A percentile compares a stretch with the other conserved stretches of the same genome.
Conservation (phyloP, 768 basidiomycete species). For the Psilocybe sp. region DNA sequence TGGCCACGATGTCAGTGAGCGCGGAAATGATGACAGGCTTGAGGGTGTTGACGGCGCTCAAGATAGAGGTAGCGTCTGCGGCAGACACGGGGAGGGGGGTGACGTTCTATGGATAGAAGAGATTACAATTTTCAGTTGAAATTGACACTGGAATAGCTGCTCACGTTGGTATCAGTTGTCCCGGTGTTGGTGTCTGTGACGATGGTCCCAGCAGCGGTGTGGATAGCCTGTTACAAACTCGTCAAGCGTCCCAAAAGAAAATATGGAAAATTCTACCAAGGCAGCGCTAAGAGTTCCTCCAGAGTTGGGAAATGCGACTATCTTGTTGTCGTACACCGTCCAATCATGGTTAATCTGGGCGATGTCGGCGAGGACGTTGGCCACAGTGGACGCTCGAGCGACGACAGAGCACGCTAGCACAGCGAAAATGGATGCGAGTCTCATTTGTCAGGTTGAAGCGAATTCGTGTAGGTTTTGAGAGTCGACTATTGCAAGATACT, state of each 20-base stretch:
- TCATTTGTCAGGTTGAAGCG: too few relatives aligned
- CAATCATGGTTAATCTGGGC: slow-evolving; percentile 18
- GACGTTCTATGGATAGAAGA: slow-evolving; percentile 7
- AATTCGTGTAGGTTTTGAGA: too few relatives aligned
- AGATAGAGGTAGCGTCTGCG: slow-evolving; percentile 22
- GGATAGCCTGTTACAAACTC: slow-evolving; percentile 20
- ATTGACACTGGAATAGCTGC: background rate
- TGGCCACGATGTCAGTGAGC: slow-evolving; percentile 17
- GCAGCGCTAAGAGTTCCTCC: slow-evolving; percentile 22
- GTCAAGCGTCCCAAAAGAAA: too few relatives aligned
- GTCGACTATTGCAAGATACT: too few relatives aligned
- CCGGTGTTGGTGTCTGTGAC: slow-evolving; percentile 17
- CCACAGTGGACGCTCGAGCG: slow-evolving; percentile 14
- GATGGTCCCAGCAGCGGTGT: slow-evolving; percentile 19
- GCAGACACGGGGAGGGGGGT: slow-evolving; percentile 19
- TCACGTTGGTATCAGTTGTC: slow-evolving; percentile 26
- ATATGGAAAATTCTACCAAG: slow-evolving; percentile 9
- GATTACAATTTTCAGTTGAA: background rate
- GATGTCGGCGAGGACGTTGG: slow-evolving; percentile 24
- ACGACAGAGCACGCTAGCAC: slow-evolving; percentile 3
- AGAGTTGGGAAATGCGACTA: slow-evolving; percentile 25
- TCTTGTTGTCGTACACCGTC: slow-evolving; percentile 21
- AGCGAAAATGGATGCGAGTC: background rate
- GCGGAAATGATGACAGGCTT: slow-evolving; percentile 24
- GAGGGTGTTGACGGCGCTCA: slow-evolving; percentile 19